Conservation (phyloP, 306 rosid species). For the Sphenostylis stenocarpa region DNA sequence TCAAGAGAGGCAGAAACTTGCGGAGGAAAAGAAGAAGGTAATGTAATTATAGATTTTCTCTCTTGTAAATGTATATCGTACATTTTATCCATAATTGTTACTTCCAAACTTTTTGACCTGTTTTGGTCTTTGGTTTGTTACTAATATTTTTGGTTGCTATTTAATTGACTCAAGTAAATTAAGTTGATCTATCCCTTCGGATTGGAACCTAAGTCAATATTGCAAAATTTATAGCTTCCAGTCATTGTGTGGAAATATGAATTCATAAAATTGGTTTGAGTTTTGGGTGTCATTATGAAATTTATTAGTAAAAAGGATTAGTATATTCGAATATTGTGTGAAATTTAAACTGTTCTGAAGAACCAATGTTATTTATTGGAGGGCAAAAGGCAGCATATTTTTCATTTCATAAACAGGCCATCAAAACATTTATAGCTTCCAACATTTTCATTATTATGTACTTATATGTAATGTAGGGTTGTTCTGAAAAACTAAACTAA, state of each 20-base stretch:
- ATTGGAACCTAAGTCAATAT: constrained; percentile 11
- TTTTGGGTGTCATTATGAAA: constrained; percentile 12
- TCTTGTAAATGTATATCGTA: not conserved
- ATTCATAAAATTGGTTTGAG: not conserved
- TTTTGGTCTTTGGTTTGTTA: constrained; percentile 3
- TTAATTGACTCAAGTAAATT: not conserved
- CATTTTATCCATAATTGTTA: not conserved
- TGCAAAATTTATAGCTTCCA: not conserved
- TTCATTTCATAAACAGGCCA: constrained; percentile 5
- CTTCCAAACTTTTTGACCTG: not conserved
- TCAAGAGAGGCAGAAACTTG: constrained; percentile 85
- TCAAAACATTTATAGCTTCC: constrained; percentile 20
- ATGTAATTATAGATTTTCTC: not conserved
- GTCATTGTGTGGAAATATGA: constrained; percentile 2
- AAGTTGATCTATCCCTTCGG: not conserved
- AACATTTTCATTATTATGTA: not conserved
- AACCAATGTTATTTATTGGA: not conserved
- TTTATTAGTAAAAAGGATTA: not conserved
- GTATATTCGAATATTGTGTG: constrained; percentile 4
- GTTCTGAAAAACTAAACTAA: too few relatives aligned
- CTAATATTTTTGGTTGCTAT: not conserved
- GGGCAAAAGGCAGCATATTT: not conserved
- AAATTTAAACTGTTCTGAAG: not conserved
- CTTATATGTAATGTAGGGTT: not conserved
- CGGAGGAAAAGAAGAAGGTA: constrained; percentile 87